Conservation (phyloP, 2,329 filamentous ascomycete species). For the Fusarium tanahbumbuense region DNA sequence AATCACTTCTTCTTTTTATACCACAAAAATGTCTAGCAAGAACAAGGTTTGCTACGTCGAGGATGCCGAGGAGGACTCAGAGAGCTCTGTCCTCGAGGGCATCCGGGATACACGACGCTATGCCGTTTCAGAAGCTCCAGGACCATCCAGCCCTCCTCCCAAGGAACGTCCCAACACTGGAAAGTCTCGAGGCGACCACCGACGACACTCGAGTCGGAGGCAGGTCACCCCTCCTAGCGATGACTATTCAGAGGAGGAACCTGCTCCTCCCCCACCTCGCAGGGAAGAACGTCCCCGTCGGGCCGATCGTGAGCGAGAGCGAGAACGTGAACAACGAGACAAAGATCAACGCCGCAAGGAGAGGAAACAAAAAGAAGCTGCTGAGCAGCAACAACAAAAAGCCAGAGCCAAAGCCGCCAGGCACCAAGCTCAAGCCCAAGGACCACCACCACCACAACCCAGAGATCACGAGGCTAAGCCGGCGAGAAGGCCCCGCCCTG, state of each 20-base stretch:
- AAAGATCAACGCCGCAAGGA: conserved; percentile 49
- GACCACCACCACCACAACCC: not conserved
- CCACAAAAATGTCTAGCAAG: conserved; percentile 56
- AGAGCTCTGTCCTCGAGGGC: conserved; percentile 56
- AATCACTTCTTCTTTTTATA: conserved; percentile 30
- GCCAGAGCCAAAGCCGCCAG: conserved; percentile 40
- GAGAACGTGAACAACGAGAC: conserved; percentile 35
- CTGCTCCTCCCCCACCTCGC: conserved; percentile 47
- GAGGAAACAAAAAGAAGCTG: conserved; percentile 41
- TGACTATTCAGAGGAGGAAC: conserved; percentile 57
- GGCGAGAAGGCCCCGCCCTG: conserved; percentile 47
- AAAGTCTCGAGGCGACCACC: conserved; percentile 58
- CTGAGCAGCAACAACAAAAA: conserved; percentile 43
- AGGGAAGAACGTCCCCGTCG: conserved; percentile 45
- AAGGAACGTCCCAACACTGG: conserved; percentile 66
- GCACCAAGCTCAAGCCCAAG: not conserved
- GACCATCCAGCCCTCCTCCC: conserved; percentile 55
- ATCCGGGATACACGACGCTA: conserved; percentile 57
- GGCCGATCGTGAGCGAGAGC: conserved; percentile 45
- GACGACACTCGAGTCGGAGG: conserved; percentile 49
- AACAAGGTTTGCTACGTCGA: conserved; percentile 59
- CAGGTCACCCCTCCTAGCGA: conserved; percentile 52
- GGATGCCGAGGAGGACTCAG: conserved; percentile 65
- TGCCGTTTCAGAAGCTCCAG: conserved; percentile 60
- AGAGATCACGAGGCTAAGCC: conserved; percentile 45